Evolutionary conservation across 805 yeast species (phyloP), one percentile per base, ranked within the genome.

Genomic region (Gaillardinia entomophila): DNA sequence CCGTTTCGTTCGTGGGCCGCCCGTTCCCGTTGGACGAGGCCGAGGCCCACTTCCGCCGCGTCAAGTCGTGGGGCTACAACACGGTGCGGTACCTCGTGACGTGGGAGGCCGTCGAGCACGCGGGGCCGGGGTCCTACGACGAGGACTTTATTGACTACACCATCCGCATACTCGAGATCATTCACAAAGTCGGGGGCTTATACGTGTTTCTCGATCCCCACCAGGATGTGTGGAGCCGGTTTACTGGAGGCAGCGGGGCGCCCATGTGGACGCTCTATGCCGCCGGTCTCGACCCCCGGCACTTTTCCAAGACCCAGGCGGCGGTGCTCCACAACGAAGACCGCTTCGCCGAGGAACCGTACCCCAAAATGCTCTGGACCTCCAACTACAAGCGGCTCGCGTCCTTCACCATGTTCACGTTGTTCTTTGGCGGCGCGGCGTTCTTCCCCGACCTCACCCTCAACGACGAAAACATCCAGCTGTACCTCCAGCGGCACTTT

Each of bases 221-320:
- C 53, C 97, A 89, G 55, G 97, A 89, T 53, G 94, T 81, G 10
- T 89, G 97, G 97, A 80, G 92, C 1, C 71, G 96, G 30, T 84
- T 70, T 51, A 66, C 78, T 8, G 96, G 96, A 4, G 97, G 97
- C 2, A 78, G 86, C 29, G 97, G 97, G 13, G 95, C 96, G 3
- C 97, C 97, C 1, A 48, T 85, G 48, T 89, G 97, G 97, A 88
- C 97, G 0, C 53, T 88, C 3, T 79, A 83, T 49, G 89, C 92
- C 16, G 95, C 90, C 2, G 96, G 96, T 1, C 60, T 89, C 30
- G 75, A 89, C 35, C 96, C 96, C 0, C 63, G 53, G n/a, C 56
- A 73, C n/a, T 85, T 92, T 46, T 57, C 71, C 1, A 66, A 43
- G 2, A 84, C 92, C 4, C 85, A 82, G 37, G 95, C 96, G 1